A percentile compares a stretch with the other conserved stretches of the same genome.
These are phyloP conservation scores for Pythium apleroticum DNA, from an alignment of 352 stramenopile genomes.

Conservation along the genomic window DNA sequence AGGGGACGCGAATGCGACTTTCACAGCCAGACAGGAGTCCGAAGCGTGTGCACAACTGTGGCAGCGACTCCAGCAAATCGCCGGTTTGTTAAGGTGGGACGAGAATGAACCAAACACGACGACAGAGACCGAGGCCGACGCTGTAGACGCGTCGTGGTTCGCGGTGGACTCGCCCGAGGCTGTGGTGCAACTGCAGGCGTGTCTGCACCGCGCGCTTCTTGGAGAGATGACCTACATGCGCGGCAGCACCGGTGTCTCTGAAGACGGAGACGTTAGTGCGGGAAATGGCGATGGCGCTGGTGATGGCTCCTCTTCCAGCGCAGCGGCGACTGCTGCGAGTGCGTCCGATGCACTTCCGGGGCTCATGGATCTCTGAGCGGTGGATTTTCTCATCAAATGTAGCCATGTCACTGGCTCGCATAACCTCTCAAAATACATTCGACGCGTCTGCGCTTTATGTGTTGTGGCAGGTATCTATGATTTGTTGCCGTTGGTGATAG, in stretches of 20 bases:
- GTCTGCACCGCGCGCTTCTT: conserved; percentile 19
- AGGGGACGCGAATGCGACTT: background rate
- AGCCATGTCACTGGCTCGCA: conserved; percentile 10
- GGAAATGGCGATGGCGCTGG: background rate
- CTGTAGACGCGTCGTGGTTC: conserved; percentile 21
- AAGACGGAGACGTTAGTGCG: background rate
- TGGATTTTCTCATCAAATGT: conserved; percentile 6
- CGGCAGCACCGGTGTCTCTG: background rate
- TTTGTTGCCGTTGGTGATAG: conserved; percentile 29
- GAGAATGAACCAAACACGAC: background rate
- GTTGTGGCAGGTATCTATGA: conserved; percentile 12
- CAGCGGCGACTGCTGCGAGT: background rate
- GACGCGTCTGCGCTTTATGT: conserved; percentile 11
- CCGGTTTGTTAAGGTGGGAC: background rate
- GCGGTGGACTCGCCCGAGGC: background rate
- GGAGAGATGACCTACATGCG: conserved; percentile 13
- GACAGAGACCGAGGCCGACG: background rate
- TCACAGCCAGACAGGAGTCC: background rate
- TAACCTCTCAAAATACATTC: background rate
- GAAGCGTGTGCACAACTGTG: background rate
- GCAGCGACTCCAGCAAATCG: background rate
- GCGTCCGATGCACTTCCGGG: conserved; percentile 10
- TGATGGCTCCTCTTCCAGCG: background rate
- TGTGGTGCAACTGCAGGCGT: background rate
- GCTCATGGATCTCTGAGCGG: conserved; percentile 10